Evolutionary conservation across 2,329 filamentous ascomycete genomes (phyloP), one percentile per base, ranked within the genome.

Genomic region (Pseudocercospora eumusae): DNA sequence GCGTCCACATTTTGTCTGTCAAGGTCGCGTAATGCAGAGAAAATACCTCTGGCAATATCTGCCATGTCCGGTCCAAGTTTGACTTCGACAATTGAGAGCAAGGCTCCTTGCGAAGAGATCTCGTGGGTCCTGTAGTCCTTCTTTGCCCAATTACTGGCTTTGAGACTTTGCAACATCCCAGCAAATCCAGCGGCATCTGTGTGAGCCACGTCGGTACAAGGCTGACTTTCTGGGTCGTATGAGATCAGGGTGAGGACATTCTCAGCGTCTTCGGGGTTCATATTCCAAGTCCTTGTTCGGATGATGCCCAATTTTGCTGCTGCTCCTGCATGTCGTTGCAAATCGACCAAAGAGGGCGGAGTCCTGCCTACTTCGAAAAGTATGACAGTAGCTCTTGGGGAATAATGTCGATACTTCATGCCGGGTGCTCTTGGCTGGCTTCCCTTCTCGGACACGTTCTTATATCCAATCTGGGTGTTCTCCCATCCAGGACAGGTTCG

Each of bases 321-420:
- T 9, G 45, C 28, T 10, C 68, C 72, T 25, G 71, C 62, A 33
- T 72, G 71, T 42, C 64, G 68, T 25, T 66, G 62, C 2, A 78
- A 53, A 15, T 77, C 73, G 3, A 73, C 69, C 2, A 64, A 47
- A 2, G 71, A 47, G 4, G 64, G 68, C 66, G 21, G 77, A 65
- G 27, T 74, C 67, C 1, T 68, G 1, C 78, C 80, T 28, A 84
- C 77, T 74, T 96, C 91, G 73, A 92, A 96, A 8, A 74, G 58
- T 15, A 74, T 60, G 18, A 99, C 93, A 50, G 83, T 86, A 0
- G 95, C 96, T 75, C 88, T 91, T 0, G 95, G 95, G 47, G 93
- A 96, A 73, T 99, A 99, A 75, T 99, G 95, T 74, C 95, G 91
- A 75, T 99, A 99, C 78, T 99, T 99, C 95, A 99, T 99, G 0